Evolutionary conservation across 352 stramenopile species (phyloP), one percentile per base, ranked within the genome.

Genomic region (Phytophthora sansomeana): DNA sequence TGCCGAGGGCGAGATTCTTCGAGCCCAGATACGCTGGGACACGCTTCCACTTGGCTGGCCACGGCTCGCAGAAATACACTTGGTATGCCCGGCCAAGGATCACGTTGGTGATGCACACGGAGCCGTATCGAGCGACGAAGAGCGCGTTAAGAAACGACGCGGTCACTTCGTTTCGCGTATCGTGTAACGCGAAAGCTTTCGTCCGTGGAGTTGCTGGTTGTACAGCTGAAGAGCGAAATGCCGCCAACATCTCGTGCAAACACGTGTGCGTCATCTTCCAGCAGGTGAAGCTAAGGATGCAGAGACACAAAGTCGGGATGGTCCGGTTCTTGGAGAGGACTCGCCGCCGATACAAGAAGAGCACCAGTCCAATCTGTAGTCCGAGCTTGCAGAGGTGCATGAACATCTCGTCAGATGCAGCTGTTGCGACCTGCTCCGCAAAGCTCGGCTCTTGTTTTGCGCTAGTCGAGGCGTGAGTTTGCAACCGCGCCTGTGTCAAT

Each of bases 1-100:
- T 92, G 39, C 59, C 68, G 44, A 90, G 39, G 19, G 85, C 69
- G 41, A 90, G 77, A 35, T 87, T 68, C 63, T 89, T 89, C 41
- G 81, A 90, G 38, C 83, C 81, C 16, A 92, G 38, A 36, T 87
- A 92, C 21, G 49, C 59, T 17, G 83, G 83, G 16, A 92, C 43
- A 4, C 74, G 74, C 4, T 72, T 76, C 83, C 83, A 90, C 26
- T 66, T 66, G 24, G 55, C 48, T 0, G 83, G 80, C 71, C 67
- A 86, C 11, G 71, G 67, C 1, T 70, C 75, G 48, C 74, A 78
- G 44, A 90, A 83, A 39, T 85, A 78, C 6, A 67, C 29, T 43
- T 90, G 83, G 26, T 90, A 90, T 14, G 71, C 78, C 6, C 74
- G 71, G 8, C 68, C 80, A 17, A 90, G 33, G 16, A 80, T 57